Percentiles rank a stretch among this genome's conserved stretches.
phyloP scores from a whole-genome alignment of 805 yeast species.

The Spencermartinsiella europaea region DNA sequence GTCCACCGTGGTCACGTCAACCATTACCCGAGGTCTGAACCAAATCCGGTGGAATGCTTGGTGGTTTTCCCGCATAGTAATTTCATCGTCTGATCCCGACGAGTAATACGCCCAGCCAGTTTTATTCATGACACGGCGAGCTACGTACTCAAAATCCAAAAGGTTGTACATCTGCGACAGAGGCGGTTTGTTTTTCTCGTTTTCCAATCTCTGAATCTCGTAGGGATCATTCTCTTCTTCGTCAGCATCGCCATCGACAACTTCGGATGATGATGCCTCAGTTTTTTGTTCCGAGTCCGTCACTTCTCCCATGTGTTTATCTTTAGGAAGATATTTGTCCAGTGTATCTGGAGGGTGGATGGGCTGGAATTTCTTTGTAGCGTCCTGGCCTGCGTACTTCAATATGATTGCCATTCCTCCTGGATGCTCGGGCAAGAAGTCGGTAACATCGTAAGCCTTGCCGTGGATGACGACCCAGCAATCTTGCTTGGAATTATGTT shows the following conservation, averaged over 20 bases:
- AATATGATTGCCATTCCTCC: constrained; percentile 54
- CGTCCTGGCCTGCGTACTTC: constrained; percentile 66
- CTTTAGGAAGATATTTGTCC: constrained; percentile 51
- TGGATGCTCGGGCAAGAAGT: constrained; percentile 53
- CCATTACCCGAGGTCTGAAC: constrained; percentile 78
- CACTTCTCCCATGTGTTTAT: constrained; percentile 59
- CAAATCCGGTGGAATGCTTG: constrained; percentile 81
- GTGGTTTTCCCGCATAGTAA: constrained; percentile 85
- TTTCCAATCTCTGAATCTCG: constrained; percentile 40
- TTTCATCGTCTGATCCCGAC: constrained; percentile 89
- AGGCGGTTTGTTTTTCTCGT: constrained; percentile 56
- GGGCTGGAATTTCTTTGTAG: constrained; percentile 79
- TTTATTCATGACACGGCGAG: constrained; percentile 68
- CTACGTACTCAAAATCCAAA: constrained; percentile 83
- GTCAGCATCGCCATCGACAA: background rate
- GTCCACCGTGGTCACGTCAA: constrained; percentile 75
- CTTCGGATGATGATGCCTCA: constrained; percentile 1
- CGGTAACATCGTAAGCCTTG: constrained; percentile 72
- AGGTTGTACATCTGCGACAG: constrained; percentile 66
- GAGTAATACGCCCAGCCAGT: constrained; percentile 93
- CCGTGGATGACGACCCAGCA: constrained; percentile 85
- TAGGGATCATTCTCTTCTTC: constrained; percentile 35
- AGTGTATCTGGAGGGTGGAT: constrained; percentile 88
- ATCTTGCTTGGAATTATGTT: constrained; percentile 53
- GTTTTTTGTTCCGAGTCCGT: constrained; percentile 19